phyloP scores from a whole-genome alignment of 2,329 filamentous ascomycete species.

The Claviceps spartinae region DNA sequence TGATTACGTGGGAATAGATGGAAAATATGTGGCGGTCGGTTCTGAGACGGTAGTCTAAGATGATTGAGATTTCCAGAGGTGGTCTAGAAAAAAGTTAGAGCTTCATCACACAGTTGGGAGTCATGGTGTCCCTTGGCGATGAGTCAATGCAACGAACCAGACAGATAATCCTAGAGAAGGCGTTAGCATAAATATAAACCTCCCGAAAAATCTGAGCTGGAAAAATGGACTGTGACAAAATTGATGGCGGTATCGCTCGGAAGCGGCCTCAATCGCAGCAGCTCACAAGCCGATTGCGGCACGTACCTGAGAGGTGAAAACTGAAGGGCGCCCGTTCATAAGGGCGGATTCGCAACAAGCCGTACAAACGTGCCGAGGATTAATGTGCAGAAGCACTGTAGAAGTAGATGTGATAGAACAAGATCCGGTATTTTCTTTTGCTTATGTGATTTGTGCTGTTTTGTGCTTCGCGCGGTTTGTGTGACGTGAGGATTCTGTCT shows the following conservation, averaged over 20 bases:
- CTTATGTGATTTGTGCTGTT: neutral
- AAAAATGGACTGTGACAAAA: neutral
- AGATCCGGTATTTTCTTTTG: neutral
- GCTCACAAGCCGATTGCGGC: conserved; percentile 10
- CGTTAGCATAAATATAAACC: conserved; percentile 24
- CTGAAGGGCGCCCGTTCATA: conserved; percentile 76
- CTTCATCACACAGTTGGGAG: conserved; percentile 14
- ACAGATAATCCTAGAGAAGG: conserved; percentile 55
- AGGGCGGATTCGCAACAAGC: conserved; percentile 42
- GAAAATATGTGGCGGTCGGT: neutral
- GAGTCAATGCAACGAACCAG: conserved; percentile 40
- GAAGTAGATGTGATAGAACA: neutral
- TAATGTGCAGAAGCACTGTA: conserved; percentile 10
- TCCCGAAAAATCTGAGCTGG: neutral
- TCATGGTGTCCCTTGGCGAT: conserved; percentile 21
- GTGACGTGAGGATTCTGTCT: conserved; percentile 3
- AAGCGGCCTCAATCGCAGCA: neutral
- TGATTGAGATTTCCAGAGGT: conserved; percentile 29
- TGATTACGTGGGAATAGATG: neutral
- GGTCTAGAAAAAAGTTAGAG: conserved; percentile 17
- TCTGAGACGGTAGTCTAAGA: conserved; percentile 10
- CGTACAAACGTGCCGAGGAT: conserved; percentile 14
- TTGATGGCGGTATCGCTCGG: neutral
- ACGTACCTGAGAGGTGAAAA: conserved; percentile 74
- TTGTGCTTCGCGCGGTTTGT: neutral